Evolutionary conservation across 129 eudicot species (phyloP).

Genomic region (Apium graveolens): DNA sequence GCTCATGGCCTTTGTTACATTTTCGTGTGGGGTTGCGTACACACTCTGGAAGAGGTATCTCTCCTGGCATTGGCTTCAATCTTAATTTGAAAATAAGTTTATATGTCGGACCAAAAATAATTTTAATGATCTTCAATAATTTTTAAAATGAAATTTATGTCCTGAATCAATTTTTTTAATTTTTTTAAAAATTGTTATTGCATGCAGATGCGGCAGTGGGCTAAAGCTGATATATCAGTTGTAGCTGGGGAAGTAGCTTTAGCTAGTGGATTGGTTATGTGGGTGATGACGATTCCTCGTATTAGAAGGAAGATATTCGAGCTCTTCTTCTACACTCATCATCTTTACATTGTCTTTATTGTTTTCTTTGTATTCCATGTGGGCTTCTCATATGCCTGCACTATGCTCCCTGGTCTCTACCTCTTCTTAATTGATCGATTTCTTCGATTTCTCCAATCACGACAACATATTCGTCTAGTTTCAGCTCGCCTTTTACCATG

Average conservation of each 20-base stretch:
- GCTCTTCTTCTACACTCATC: constrained; percentile 54
- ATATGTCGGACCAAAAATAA: neutral
- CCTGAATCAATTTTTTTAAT: neutral
- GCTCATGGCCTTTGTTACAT: constrained; percentile 42
- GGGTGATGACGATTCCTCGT: constrained; percentile 44
- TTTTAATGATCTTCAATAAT: neutral
- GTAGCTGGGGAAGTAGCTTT: constrained; percentile 49
- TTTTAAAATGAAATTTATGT: neutral
- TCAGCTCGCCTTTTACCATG: constrained; percentile 45
- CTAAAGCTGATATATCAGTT: constrained; percentile 26
- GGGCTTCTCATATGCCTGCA: constrained; percentile 36
- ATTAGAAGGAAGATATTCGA: constrained; percentile 53
- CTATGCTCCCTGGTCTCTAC: constrained; percentile 58
- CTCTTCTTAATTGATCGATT: constrained; percentile 56
- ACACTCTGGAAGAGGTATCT: neutral
- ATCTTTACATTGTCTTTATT: constrained; percentile 52
- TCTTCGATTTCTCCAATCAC: constrained; percentile 50
- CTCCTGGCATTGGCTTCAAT: too few relatives aligned
- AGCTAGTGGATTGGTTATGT: constrained; percentile 33
- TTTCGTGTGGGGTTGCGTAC: constrained; percentile 34
- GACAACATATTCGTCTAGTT: constrained; percentile 30
- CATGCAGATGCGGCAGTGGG: constrained; percentile 46
- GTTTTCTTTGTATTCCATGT: constrained; percentile 49
- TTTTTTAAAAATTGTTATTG: neutral
- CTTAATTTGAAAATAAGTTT: too few relatives aligned